Evolutionary conservation across 2,329 filamentous ascomycete species (phyloP).

Genomic region (Colletotrichum sp.): DNA sequence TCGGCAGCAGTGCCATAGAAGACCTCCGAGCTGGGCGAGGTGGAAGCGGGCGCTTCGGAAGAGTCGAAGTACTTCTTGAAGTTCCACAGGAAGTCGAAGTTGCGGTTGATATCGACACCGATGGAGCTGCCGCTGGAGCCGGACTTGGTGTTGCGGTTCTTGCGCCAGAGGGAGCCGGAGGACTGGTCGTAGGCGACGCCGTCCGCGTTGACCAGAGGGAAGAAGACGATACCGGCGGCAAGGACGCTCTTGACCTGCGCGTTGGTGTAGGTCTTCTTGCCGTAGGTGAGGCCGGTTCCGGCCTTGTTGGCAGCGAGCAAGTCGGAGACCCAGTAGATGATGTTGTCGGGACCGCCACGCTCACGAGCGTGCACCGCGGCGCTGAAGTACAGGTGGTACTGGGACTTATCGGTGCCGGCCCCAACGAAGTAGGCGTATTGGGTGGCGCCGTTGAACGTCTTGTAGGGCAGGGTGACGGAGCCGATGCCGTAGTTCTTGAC

Average conservation of each 20-base stretch:
- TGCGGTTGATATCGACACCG: constrained; percentile 61
- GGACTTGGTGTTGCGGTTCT: constrained; percentile 52
- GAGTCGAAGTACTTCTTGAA: constrained; percentile 47
- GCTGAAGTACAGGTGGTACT: constrained; percentile 56
- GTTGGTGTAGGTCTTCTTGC: constrained; percentile 54
- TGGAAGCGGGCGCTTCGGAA: constrained; percentile 36
- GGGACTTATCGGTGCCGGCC: constrained; percentile 7
- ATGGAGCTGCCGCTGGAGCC: constrained; percentile 27
- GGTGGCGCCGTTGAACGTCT: constrained; percentile 41
- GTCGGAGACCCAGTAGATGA: constrained; percentile 64
- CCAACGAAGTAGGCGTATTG: constrained; percentile 31
- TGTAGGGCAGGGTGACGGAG: constrained; percentile 46
- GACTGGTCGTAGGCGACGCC: constrained; percentile 57
- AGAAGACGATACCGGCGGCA: constrained; percentile 56
- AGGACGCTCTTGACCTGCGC: constrained; percentile 57
- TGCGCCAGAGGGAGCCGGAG: constrained; percentile 57
- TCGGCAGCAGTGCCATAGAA: constrained; percentile 51
- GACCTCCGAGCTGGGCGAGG: constrained; percentile 41
- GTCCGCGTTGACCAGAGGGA: constrained; percentile 60
- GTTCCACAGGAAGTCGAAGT: constrained; percentile 65
- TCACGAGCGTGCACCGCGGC: constrained; percentile 63
- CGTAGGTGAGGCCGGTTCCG: constrained; percentile 56
- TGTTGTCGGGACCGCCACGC: constrained; percentile 59
- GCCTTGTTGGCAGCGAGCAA: constrained; percentile 57
- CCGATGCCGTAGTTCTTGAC: constrained; percentile 44